These are phyloP conservation scores for Kodamaea fungicola DNA, from an alignment of 1,139 yeast genomes.

Conservation along the genomic window DNA sequence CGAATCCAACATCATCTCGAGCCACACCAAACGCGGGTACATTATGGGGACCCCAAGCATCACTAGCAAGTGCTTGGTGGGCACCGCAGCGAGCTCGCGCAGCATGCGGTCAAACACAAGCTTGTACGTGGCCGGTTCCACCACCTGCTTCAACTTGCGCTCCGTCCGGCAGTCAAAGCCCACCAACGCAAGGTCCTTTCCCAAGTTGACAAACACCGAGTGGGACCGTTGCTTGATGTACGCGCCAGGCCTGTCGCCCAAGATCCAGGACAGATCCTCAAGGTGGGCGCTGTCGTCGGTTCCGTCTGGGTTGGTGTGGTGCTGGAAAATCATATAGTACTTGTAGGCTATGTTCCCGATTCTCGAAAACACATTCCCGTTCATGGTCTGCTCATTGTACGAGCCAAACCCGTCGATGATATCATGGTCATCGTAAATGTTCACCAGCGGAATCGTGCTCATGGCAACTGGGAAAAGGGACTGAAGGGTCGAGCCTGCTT, in stretches of 20 bases:
- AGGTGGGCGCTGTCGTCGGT: constrained; percentile 33
- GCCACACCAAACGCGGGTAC: constrained; percentile 89
- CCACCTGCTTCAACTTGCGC: constrained; percentile 59
- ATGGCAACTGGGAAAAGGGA: constrained; percentile 67
- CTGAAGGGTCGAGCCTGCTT: constrained; percentile 61
- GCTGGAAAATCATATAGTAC: constrained; percentile 90
- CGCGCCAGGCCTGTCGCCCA: constrained; percentile 54
- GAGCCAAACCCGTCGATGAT: constrained; percentile 96
- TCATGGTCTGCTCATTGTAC: constrained; percentile 73
- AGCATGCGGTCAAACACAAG: constrained; percentile 57
- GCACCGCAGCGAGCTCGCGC: constrained; percentile 50
- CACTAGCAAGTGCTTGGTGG: constrained; percentile 70
- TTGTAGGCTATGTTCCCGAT: constrained; percentile 79
- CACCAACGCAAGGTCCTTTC: constrained; percentile 63
- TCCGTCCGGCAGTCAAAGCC: constrained; percentile 95
- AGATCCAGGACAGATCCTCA: constrained; percentile 58
- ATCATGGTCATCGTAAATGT: constrained; percentile 88
- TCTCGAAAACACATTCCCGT: constrained; percentile 58
- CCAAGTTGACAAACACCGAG: constrained; percentile 69
- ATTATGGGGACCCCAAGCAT: constrained; percentile 93
- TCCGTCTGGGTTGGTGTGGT: constrained; percentile 51
- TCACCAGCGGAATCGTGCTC: constrained; percentile 79
- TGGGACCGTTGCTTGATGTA: constrained; percentile 63
- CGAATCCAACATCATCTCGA: constrained; percentile 70
- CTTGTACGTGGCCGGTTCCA: constrained; percentile 55